Evolutionary conservation across 306 rosid species (phyloP).

Genomic region (Vigna mungo): DNA sequence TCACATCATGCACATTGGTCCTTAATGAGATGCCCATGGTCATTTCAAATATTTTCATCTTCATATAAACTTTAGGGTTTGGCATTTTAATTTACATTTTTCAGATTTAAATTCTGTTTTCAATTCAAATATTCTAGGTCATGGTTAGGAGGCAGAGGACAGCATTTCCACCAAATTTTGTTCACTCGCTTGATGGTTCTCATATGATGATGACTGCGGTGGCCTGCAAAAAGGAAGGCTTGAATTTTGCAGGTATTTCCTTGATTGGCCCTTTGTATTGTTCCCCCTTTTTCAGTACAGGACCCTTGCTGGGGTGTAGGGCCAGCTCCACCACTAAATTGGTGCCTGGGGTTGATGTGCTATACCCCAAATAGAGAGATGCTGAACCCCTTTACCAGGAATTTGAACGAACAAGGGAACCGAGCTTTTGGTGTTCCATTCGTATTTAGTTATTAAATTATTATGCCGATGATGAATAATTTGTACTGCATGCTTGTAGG

Average conservation of each 20-base stretch:
- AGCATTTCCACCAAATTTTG: slow-evolving; percentile 96
- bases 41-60: neutral
- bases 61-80: slow-evolving; percentile 1
- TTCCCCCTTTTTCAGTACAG: neutral
- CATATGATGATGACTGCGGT: slow-evolving; percentile 99
- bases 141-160: slow-evolving; percentile 82
- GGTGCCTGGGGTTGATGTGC: slow-evolving; percentile 1
- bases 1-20: neutral
- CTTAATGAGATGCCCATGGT: neutral
- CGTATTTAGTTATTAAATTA: slow-evolving; percentile 4
- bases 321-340: neutral
- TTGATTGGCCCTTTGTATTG: slow-evolving; percentile 28
- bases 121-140: slow-evolving; percentile 55
- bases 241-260: slow-evolving; percentile 85
- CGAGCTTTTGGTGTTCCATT: slow-evolving; percentile 24
- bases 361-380: neutral
- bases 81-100: slow-evolving; percentile 20
- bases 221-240: slow-evolving; percentile 80
- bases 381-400: neutral
- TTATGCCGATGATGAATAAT: slow-evolving; percentile 13
- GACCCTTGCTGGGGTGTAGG: neutral
- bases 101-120: slow-evolving; percentile 32
- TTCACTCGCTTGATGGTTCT: slow-evolving; percentile 96
- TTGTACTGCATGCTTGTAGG: slow-evolving; percentile 60
- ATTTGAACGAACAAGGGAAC: neutral